Conservation (phyloP, 495 filamentous ascomycete species). For the Penicillium arizonense region DNA sequence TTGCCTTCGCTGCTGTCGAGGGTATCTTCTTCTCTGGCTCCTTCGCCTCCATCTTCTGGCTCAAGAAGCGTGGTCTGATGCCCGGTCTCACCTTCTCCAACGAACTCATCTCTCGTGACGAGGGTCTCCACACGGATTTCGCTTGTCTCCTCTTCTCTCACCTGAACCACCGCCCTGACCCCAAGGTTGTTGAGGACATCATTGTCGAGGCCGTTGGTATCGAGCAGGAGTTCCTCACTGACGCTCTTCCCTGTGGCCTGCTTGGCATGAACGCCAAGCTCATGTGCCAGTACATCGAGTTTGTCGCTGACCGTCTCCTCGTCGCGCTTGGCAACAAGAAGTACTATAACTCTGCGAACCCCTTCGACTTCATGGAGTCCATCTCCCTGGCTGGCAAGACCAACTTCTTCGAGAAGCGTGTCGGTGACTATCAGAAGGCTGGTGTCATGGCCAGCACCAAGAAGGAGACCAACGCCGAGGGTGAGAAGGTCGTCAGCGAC, state of each 20-base stretch:
- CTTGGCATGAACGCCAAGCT: slow-evolving; percentile 96
- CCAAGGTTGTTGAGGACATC: slow-evolving; percentile 77
- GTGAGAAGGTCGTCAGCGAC: slow-evolving; percentile 63
- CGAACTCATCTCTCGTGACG: slow-evolving; percentile 98
- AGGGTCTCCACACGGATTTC: slow-evolving; percentile 99
- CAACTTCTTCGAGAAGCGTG: slow-evolving; percentile 99
- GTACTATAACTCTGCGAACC: slow-evolving; percentile 88
- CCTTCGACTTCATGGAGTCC: slow-evolving; percentile 99
- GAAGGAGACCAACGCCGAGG: slow-evolving; percentile 62
- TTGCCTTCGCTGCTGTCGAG: slow-evolving; percentile 97
- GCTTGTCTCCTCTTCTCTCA: slow-evolving; percentile 96
- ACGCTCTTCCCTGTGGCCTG: slow-evolving; percentile 85
- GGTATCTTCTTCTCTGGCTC: slow-evolving; percentile 99
- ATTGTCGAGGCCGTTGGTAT: slow-evolving; percentile 92
- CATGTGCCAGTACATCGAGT: slow-evolving; percentile 99
- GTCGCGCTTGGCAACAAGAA: slow-evolving; percentile 90
- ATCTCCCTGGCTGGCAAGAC: slow-evolving; percentile 99
- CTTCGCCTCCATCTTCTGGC: slow-evolving; percentile 99
- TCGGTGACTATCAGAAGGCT: slow-evolving; percentile 99
- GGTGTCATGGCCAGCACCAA: slow-evolving; percentile 95
- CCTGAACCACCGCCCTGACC: slow-evolving; percentile 83
- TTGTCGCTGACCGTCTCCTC: slow-evolving; percentile 93
- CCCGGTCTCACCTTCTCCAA: slow-evolving; percentile 98
- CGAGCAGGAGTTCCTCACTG: slow-evolving; percentile 97
- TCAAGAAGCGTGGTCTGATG: slow-evolving; percentile 99